A percentile compares a stretch with the other conserved stretches of the same genome.
Conservation (phyloP, 768 basidiomycete genomes). For the Xerocomellus amylosporus region DNA sequence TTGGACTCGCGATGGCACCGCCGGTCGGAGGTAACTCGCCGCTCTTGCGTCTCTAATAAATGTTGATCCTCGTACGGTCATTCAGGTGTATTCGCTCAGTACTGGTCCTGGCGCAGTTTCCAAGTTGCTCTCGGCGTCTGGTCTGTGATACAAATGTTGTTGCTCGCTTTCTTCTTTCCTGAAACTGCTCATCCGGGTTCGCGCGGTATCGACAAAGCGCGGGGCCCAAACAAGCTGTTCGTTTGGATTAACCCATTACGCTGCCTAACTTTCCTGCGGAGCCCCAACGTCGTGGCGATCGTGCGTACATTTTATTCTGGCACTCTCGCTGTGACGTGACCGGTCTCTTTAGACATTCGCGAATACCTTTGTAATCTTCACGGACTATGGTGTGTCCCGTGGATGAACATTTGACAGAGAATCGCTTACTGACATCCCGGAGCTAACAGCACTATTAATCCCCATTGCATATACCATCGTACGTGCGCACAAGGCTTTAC, state of each 20-base stretch:
- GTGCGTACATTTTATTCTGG: constrained; percentile 37
- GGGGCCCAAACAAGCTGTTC: constrained; percentile 23
- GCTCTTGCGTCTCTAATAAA: background rate
- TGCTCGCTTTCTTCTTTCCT: constrained; percentile 48
- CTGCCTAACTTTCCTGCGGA: constrained; percentile 49
- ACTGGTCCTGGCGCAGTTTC: constrained; percentile 63
- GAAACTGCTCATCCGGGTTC: constrained; percentile 65
- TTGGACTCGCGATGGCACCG: constrained; percentile 63
- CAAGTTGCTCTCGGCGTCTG: constrained; percentile 45
- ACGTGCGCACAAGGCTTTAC: constrained; percentile 13
- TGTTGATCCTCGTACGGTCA: background rate
- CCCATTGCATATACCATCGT: constrained; percentile 69
- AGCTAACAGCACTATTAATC: constrained; percentile 41
- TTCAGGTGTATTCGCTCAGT: constrained; percentile 49
- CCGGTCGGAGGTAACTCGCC: constrained; percentile 45
- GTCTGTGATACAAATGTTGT: constrained; percentile 38
- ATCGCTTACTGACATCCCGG: background rate
- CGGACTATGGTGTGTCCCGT: constrained; percentile 34
- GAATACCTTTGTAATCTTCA: constrained; percentile 24
- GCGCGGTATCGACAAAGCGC: constrained; percentile 49
- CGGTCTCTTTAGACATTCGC: constrained; percentile 41
- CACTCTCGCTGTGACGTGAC: background rate
- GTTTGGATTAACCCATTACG: constrained; percentile 59
- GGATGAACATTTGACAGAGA: background rate
- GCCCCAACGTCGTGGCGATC: constrained; percentile 54